These are phyloP conservation scores for Leishmania major DNA, from an alignment of 208 protist genomes.

Conservation along the genomic window DNA sequence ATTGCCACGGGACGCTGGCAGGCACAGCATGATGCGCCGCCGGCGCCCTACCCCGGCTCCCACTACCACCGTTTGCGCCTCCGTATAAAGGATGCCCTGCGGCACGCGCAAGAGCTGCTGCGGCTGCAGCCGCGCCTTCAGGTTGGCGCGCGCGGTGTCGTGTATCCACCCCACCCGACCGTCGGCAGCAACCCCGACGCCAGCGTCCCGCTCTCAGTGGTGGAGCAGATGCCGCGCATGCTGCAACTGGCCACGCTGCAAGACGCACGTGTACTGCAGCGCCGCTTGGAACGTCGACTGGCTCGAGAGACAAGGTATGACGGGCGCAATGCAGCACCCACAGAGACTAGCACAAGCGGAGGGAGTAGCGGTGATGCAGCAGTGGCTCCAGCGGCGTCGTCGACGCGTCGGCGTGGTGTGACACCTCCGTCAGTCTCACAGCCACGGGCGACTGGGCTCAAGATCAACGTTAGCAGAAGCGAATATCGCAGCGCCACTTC, in stretches of 20 bases:
- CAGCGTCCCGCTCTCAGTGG: constrained; percentile 15
- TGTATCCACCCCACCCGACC: constrained; percentile 19
- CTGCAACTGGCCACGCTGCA: constrained; percentile 34
- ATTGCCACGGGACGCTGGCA: constrained; percentile 36
- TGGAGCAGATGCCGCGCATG: constrained; percentile 24
- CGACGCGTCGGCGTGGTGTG: background rate
- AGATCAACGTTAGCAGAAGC: background rate
- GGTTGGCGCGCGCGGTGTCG: constrained; percentile 17
- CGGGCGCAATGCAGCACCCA: background rate
- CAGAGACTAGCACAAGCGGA: background rate
- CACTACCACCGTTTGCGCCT: constrained; percentile 27
- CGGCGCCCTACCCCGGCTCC: constrained; percentile 23
- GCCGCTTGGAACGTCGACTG: constrained; percentile 6
- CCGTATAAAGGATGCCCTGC: constrained; percentile 9
- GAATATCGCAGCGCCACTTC: constrained; percentile 5
- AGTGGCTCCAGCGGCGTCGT: background rate
- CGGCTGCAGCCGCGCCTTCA: constrained; percentile 27
- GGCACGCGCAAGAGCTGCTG: constrained; percentile 26
- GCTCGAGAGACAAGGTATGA: background rate
- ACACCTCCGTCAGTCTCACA: constrained; percentile 1
- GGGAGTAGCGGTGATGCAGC: background rate
- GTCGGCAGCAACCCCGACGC: background rate
- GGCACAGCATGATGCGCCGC: constrained; percentile 4
- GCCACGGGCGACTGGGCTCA: background rate
- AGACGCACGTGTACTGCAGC: constrained; percentile 8